A percentile compares a stretch with the other conserved stretches of the same genome.
These are phyloP conservation scores for Lepidopterella palustris DNA, from an alignment of 495 filamentous ascomycete species.

Conservation along the genomic window DNA sequence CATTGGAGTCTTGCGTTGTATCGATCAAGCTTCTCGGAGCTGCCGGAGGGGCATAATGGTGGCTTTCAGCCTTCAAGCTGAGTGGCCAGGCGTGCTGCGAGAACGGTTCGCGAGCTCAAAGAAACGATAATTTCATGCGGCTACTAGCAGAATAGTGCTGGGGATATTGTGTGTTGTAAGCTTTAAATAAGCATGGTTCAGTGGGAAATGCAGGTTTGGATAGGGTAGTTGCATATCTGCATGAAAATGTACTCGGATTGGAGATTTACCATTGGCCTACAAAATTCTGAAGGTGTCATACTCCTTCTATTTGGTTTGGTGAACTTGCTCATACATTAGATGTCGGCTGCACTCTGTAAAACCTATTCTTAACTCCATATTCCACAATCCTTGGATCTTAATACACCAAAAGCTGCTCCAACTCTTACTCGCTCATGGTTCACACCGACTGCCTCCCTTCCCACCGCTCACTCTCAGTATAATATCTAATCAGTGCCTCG, in stretches of 20 bases:
- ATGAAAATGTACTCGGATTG: not conserved
- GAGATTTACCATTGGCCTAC: not conserved
- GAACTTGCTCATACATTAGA: too few species aligned
- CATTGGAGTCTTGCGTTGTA: not conserved
- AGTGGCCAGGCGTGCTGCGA: not conserved
- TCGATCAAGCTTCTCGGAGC: not conserved
- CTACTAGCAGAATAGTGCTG: not conserved
- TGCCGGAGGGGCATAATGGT: not conserved
- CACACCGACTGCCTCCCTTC: conserved; percentile 35
- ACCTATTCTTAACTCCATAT: not conserved
- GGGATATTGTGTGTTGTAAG: not conserved
- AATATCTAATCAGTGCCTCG: conserved; percentile 75
- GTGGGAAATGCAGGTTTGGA: not conserved
- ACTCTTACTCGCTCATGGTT: not conserved
- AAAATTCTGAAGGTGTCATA: not conserved
- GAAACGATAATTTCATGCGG: not conserved
- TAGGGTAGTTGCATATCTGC: not conserved
- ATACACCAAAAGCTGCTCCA: not conserved
- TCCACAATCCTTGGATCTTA: too few species aligned
- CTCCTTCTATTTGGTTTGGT: not conserved
- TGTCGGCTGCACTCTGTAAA: not conserved
- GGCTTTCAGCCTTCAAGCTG: not conserved
- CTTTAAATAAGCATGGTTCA: not conserved
- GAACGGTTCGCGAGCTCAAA: not conserved
- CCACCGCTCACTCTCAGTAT: conserved; percentile 53